phyloP scores from a whole-genome alignment of 176 grass and related monocot species.

The Hyparrhenia diplandra region DNA sequence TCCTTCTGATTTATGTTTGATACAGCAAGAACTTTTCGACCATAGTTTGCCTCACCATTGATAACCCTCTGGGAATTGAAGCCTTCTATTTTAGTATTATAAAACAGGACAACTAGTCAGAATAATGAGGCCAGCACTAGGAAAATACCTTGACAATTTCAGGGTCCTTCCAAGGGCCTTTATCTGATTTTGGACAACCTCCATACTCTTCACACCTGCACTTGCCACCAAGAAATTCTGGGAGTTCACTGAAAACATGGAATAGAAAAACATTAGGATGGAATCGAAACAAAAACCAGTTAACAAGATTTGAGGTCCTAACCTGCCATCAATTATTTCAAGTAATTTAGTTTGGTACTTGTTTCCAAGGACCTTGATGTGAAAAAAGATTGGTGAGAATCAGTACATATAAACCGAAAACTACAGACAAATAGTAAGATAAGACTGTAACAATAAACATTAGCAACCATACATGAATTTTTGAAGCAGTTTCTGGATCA shows the following conservation, averaged over 20 bases:
- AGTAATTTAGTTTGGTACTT: constrained; percentile 86
- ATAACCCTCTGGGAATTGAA: constrained; percentile 60
- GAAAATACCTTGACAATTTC: constrained; percentile 68
- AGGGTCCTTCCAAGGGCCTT: constrained; percentile 89
- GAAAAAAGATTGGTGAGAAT: constrained; percentile 21
- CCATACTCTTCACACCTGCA: constrained; percentile 83
- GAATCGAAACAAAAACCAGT: constrained; percentile 15
- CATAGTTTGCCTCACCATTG: constrained; percentile 83
- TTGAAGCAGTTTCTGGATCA: constrained; percentile 91
- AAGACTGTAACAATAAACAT: constrained; percentile 4
- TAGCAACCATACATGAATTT: constrained; percentile 66
- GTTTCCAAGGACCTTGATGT: constrained; percentile 78
- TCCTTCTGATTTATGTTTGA: constrained; percentile 54
- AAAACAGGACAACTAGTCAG: constrained; percentile 4
- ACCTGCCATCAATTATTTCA: constrained; percentile 92
- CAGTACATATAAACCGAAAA: too few species aligned
- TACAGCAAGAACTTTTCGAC: constrained; percentile 56
- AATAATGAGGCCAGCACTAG: not conserved
- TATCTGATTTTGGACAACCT: constrained; percentile 82
- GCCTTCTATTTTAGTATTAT: constrained; percentile 17
- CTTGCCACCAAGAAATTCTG: constrained; percentile 84
- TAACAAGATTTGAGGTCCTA: constrained; percentile 8
- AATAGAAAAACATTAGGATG: constrained; percentile 30
- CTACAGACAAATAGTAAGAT: constrained; percentile 9
- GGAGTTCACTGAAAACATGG: constrained; percentile 72